These are phyloP conservation scores for Fusarium napiforme DNA, from an alignment of 2,329 filamentous ascomycete genomes.

Conservation along the genomic window DNA sequence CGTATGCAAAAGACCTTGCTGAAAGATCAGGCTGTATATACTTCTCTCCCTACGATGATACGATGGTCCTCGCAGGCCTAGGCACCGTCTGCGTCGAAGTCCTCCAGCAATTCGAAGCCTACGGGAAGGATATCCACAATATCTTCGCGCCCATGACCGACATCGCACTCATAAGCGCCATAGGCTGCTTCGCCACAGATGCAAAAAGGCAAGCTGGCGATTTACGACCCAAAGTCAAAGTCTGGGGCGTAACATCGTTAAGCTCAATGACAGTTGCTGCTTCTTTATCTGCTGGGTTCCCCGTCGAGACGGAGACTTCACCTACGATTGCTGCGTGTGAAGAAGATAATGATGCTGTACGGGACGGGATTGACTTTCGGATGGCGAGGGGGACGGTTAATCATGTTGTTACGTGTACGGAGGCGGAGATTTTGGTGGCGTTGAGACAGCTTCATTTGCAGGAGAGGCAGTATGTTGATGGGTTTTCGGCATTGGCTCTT, in stretches of 20 bases:
- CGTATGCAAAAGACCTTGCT: background rate
- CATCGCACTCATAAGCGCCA: background rate
- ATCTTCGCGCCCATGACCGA: background rate
- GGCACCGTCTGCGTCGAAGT: background rate
- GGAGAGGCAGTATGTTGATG: background rate
- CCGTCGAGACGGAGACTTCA: background rate
- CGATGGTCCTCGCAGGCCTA: background rate
- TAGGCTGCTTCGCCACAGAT: slow-evolving; percentile 1
- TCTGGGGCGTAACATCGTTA: background rate
- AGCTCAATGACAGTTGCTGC: background rate
- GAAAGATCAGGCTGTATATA: background rate
- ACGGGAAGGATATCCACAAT: background rate
- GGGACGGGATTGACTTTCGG: background rate
- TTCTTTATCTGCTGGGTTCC: background rate
- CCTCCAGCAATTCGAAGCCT: background rate
- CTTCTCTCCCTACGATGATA: background rate
- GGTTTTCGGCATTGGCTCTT: background rate
- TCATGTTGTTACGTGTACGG: background rate
- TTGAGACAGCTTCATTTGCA: background rate
- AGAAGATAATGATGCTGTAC: background rate
- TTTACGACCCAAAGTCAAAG: background rate
- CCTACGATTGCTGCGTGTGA: background rate
- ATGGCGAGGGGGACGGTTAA: background rate
- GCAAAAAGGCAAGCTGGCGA: background rate
- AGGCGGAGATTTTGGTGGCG: background rate